Evolutionary conservation across 176 grass and related monocot species (phyloP).

Genomic region (Bromus sterilis): DNA sequence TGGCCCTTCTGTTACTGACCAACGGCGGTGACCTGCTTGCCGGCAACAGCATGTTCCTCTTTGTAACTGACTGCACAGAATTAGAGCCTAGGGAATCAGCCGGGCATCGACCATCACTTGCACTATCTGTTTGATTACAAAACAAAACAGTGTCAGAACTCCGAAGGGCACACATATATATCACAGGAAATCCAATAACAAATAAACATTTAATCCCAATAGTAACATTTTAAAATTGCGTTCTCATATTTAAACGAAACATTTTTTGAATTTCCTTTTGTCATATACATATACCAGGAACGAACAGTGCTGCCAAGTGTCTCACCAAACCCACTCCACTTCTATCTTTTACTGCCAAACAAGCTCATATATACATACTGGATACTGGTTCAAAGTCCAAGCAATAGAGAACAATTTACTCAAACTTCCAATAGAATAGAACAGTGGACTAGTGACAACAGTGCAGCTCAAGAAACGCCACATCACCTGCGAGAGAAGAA

Average conservation of each 20-base stretch:
- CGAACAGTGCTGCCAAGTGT: background rate
- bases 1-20: constrained; percentile 10
- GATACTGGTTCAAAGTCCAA: background rate
- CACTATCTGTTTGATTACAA: constrained; percentile 43
- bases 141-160: constrained; percentile 33
- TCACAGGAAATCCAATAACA: background rate
- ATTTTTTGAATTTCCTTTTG: background rate
- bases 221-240: too few relatives aligned
- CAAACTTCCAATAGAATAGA: background rate
- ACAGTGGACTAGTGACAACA: background rate
- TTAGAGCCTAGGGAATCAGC: constrained; percentile 35
- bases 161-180: constrained; percentile 12
- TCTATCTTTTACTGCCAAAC: constrained; percentile 1
- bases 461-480: background rate
- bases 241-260: background rate
- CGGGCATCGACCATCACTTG: constrained; percentile 35
- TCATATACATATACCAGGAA: constrained; percentile 2
- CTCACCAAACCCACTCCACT: background rate
- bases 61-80: constrained; percentile 36
- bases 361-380: background rate
- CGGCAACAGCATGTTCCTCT: constrained; percentile 29
- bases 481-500: constrained; percentile 57
- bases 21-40: constrained; percentile 36
- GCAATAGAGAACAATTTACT: constrained; percentile 5
- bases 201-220: too few relatives aligned